Evolutionary conservation across 768 basidiomycete genomes (phyloP), one percentile per base, ranked within the genome.

Genomic region (Pleurotus sapidus): DNA sequence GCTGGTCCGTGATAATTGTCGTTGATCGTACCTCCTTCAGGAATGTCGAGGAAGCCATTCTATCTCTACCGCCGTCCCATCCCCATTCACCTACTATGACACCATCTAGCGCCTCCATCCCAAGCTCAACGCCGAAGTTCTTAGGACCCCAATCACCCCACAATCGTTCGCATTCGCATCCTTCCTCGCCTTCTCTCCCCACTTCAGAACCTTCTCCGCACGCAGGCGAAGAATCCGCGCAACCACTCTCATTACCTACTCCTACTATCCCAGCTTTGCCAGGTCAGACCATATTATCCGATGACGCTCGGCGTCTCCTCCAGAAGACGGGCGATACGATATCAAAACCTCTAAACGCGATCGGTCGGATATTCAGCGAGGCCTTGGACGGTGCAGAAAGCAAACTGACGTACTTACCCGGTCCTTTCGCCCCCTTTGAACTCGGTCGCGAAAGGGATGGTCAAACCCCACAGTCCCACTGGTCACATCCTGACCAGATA

Each of bases 291-390:
- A 34, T 34, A 34, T 64, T 83, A 18, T 76, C 77, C 0, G 85
- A 91, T 53, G 93, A 95, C 64, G 94, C 93, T 1, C 84, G 84
- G 39, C 81, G 88, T 20, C 81, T 96, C 27, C 78, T 96, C 45
- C 94, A 94, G 71, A 90, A 89, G 68, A 96, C 95, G 0, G 93
- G 94, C 6, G 91, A 94, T 67, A 90, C 85, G 0, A 88, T 96
- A 57, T 93, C 90, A 6, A 94, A 93, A 68, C 94, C 94, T 3
- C 79, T 97, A n/a, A 91, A 77, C 61, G 92, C 94, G 1, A 89
- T 97, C 50, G 83, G 93, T 15, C 84, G 90, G 51, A 94, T 97
- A 59, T 88, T 96, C 68, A 90, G 83, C 59, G 91, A 91, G 46
- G 93, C 91, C 0, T 72, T 94, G 9, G 90, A 93, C 63, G 81